phyloP scores from a whole-genome alignment of 768 basidiomycete species.

The Pholiota molesta region DNA sequence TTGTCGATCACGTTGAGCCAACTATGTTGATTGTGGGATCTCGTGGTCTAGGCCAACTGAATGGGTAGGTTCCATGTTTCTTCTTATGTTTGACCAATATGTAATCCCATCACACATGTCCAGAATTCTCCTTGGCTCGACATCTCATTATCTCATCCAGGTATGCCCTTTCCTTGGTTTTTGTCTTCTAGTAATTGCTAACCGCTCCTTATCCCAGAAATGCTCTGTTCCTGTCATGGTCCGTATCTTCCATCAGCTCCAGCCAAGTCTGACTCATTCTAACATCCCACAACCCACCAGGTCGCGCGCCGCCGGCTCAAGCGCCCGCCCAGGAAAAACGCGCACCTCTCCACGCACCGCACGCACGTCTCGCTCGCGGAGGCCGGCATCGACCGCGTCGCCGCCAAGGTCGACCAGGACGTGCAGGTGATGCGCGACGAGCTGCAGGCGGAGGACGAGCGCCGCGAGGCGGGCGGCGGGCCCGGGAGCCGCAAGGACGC shows the following conservation, averaged over 20 bases:
- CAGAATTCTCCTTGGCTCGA: conserved; percentile 92
- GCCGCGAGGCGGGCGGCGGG: conserved; percentile 37
- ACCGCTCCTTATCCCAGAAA: conserved; percentile 47
- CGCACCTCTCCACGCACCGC: conserved; percentile 81
- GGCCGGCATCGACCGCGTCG: conserved; percentile 87
- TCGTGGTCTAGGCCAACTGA: conserved; percentile 85
- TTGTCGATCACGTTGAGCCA: conserved; percentile 86
- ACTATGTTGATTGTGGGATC: conserved; percentile 95
- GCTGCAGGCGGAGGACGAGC: conserved; percentile 69
- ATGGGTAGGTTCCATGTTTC: conserved; percentile 61
- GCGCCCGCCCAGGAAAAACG: conserved; percentile 79
- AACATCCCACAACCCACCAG: background rate
- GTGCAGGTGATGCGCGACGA: conserved; percentile 82
- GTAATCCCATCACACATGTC: background rate
- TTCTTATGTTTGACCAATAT: conserved; percentile 5
- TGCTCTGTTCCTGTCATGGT: conserved; percentile 96
- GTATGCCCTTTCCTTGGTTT: conserved; percentile 34
- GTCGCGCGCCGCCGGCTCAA: conserved; percentile 88
- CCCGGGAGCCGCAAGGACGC: conserved; percentile 32
- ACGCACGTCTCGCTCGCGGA: conserved; percentile 85
- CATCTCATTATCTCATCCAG: conserved; percentile 92
- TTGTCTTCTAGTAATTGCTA: background rate
- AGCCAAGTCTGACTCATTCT: background rate
- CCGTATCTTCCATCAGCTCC: background rate
- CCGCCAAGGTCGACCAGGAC: conserved; percentile 82